Evolutionary conservation across 2,329 filamentous ascomycete genomes (phyloP).

Genomic region (Botrytis porri): DNA sequence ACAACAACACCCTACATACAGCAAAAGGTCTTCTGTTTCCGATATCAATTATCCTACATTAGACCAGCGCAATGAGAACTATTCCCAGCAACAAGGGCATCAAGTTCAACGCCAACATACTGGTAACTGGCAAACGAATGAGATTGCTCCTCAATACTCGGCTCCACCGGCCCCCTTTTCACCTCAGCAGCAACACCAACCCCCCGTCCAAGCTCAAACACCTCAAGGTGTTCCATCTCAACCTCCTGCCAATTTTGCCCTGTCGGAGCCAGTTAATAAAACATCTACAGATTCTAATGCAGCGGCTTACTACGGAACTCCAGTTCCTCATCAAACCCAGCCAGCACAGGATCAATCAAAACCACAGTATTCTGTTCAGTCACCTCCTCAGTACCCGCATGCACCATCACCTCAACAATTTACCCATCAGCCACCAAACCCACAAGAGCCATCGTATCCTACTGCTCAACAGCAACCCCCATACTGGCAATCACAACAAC

Average conservation of each 20-base stretch:
- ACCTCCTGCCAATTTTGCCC: constrained; percentile 37
- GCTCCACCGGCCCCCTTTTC: constrained; percentile 26
- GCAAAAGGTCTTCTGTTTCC: constrained; percentile 30
- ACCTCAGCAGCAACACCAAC: constrained; percentile 30
- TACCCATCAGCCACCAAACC: constrained; percentile 27
- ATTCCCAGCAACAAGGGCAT: constrained; percentile 43
- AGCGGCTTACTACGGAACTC: constrained; percentile 55
- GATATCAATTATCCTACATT: constrained; percentile 27
- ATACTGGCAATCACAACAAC: constrained; percentile 51
- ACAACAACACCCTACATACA: constrained; percentile 43
- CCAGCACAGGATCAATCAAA: constrained; percentile 43
- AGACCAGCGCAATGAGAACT: constrained; percentile 30
- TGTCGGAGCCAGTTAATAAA: constrained; percentile 38
- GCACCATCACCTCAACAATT: constrained; percentile 32
- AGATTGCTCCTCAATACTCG: constrained; percentile 25
- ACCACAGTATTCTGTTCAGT: constrained; percentile 37
- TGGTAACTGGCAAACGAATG: constrained; percentile 49
- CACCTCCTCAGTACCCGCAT: constrained; percentile 38
- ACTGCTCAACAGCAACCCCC: constrained; percentile 40
- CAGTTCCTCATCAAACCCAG: constrained; percentile 39
- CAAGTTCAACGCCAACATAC: constrained; percentile 46
- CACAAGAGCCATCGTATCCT: constrained; percentile 31
- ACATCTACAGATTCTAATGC: constrained; percentile 51
- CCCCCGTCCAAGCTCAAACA: constrained; percentile 31
- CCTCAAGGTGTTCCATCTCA: constrained; percentile 38